phyloP scores from a whole-genome alignment of 345 rosid species.

The Populus tremula region DNA sequence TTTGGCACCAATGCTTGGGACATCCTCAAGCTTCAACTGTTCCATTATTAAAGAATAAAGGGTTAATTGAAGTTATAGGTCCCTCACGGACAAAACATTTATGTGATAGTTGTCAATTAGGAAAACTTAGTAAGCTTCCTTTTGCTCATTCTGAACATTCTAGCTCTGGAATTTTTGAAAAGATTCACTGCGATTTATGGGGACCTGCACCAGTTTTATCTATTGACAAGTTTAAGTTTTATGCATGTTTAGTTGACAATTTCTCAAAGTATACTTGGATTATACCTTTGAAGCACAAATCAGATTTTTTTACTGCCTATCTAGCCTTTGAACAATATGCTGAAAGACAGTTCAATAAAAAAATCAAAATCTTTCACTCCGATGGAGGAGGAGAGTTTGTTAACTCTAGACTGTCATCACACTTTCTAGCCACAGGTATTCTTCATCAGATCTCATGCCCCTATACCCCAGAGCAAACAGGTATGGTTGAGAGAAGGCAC shows the following conservation, averaged over 20 bases:
- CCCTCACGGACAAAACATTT: neutral
- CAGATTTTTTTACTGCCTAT: neutral
- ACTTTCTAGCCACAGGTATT: neutral
- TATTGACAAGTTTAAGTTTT: neutral
- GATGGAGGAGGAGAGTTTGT: conserved; percentile 1
- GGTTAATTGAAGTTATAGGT: too few relatives aligned
- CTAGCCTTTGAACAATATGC: neutral
- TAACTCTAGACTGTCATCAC: neutral
- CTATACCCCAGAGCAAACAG: neutral
- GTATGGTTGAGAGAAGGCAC: neutral
- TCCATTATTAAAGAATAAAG: too few relatives aligned
- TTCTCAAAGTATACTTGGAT: neutral
- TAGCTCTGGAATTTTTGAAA: neutral
- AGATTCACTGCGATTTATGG: neutral
- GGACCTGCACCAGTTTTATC: neutral
- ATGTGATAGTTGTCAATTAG: conserved; percentile 4
- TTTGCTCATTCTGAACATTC: neutral
- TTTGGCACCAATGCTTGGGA: too few relatives aligned
- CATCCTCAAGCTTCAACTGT: too few relatives aligned
- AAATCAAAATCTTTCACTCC: neutral
- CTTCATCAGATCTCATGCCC: neutral
- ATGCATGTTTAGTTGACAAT: neutral
- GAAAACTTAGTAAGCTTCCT: neutral
- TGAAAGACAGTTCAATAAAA: neutral
- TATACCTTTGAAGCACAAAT: neutral